phyloP scores from a whole-genome alignment of 1,284 basidiomycete genomes.

The Somion occarium region DNA sequence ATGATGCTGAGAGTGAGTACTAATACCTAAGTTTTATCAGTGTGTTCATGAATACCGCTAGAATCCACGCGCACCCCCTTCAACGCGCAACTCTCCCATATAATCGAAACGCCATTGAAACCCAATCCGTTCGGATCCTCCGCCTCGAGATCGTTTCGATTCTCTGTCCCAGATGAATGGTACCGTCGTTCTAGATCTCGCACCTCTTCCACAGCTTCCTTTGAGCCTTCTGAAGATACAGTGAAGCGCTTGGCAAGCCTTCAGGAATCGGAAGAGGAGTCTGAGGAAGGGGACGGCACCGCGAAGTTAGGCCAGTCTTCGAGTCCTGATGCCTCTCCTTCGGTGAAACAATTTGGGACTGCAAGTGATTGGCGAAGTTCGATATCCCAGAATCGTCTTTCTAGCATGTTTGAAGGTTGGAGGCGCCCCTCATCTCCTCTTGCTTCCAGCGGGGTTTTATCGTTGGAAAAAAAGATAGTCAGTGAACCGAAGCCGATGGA shows the following conservation, averaged over 20 bases:
- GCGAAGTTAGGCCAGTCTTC: conserved; percentile 40
- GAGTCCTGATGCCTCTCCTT: conserved; percentile 15
- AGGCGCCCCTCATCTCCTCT: conserved; percentile 36
- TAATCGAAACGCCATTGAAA: conserved; percentile 35
- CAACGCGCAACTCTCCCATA: conserved; percentile 28
- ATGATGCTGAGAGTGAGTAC: conserved; percentile 44
- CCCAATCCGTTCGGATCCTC: conserved; percentile 34
- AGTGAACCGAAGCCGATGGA: conserved; percentile 63
- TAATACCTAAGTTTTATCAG: neutral
- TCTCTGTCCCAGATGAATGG: conserved; percentile 78
- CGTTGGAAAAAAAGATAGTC: conserved; percentile 41
- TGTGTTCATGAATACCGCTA: conserved; percentile 7
- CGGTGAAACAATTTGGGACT: conserved; percentile 17
- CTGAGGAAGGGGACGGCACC: conserved; percentile 52
- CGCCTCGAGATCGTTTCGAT: conserved; percentile 41
- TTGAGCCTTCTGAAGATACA: conserved; percentile 48
- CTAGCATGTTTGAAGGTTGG: conserved; percentile 63
- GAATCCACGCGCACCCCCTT: conserved; percentile 21
- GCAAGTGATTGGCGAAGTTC: conserved; percentile 42
- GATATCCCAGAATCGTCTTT: conserved; percentile 54
- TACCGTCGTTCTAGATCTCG: conserved; percentile 64
- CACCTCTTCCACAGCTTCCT: conserved; percentile 38
- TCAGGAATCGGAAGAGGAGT: conserved; percentile 47
- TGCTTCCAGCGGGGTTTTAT: conserved; percentile 13
- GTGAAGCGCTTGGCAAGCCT: conserved; percentile 45